Evolutionary conservation across 2,329 filamentous ascomycete species (phyloP), one percentile per base, ranked within the genome.

Genomic region (Diaporthe eres): DNA sequence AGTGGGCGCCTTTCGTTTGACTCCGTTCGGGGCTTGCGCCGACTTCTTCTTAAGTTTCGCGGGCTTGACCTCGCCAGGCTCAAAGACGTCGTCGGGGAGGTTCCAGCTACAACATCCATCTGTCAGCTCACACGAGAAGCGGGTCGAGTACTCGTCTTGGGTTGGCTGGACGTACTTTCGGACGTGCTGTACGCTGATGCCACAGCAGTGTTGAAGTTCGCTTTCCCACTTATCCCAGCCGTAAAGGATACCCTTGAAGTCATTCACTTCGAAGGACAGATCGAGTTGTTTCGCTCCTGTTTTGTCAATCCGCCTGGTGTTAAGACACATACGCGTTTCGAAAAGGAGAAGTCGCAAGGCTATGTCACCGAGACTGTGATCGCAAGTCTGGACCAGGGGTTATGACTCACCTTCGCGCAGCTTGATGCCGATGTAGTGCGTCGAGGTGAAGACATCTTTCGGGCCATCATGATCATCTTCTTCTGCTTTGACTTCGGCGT

Each of bases 381-480:
- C 55, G 49, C 37, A 51, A 58, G 58, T 53, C 63, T 22, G 65
- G 15, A 28, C 28, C 44, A 25, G 61, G 63, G 25, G 72, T 61
- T 60, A 61, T 60, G 44, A 86, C 90, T 82, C 89, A 95, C 94
- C 93, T 87, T 93, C 90, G 51, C 89, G 89, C 74, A 98, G 86
- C 80, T 96, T 94, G 65, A 98, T 88, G 49, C 97, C 97, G 81
- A 99, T 95, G 82, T 98, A 99, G 83, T 96, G 96, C 1, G 96
- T 98, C 34, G 95, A 95, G 0, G 96, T 98, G 82, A 94, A 98
- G 39, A 98, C 86, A 74, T 88, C 87, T 58, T 83, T 79, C 57
- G 81, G 68, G n/a, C 68, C 34, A 49, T 78, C 68, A 3, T 68
- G 74, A 3, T 74, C 74, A 31, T 79, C 78, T 4, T 79, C 74